Evolutionary conservation across 345 rosid genomes (phyloP), one percentile per base, ranked within the genome.

Genomic region (Sisymbrium irio): DNA sequence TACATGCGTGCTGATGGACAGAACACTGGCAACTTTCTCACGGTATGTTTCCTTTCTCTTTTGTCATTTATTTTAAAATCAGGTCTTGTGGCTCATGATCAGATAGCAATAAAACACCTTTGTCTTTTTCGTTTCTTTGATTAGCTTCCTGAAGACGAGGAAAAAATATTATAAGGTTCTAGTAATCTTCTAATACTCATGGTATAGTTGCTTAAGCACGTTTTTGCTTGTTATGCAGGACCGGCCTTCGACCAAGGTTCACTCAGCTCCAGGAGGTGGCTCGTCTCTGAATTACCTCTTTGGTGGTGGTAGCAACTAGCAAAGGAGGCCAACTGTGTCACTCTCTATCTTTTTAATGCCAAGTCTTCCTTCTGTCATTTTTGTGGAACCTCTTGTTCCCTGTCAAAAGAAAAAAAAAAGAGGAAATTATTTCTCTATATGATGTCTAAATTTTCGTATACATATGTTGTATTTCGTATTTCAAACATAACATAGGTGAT

Each of bases 11-110:
- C 87, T 14, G 95, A 87, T 32, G 93, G 94, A 35, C 98, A 79
- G 80, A 93, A 93, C 73, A 60, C 87, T 33, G 83, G 95, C 73
- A 93, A 93, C 81, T 90, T 90, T 70, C 74, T 92, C 72, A 92
- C 89, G 51, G 93, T 85, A 83, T 63, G 77, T 14, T 22, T 62
- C 40, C 12, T 74, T 58, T 18, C 7, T 9, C 3, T 45, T n/a
- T n/a, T n/a, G n/a, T n/a, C n/a, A n/a, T n/a, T n/a, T n/a, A n/a
- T n/a, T n/a, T n/a, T 17, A 45, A 45, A 45, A 45, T 59, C 51
- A 8, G 28, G 51, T 67, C 25, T 25, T 36, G 12, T 51, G 61
- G 35, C 35, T 67, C 15, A 25, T 51, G 9, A 54, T 27, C 39
- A 1, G 25, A 70, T 55, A 58, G 66, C 59, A 60, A 71, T n/a